Base-by-base conservation (phyloP, 2,329 filamentous ascomycete genomes). In the Pseudopyrenochaeta lycopersici region DNA sequence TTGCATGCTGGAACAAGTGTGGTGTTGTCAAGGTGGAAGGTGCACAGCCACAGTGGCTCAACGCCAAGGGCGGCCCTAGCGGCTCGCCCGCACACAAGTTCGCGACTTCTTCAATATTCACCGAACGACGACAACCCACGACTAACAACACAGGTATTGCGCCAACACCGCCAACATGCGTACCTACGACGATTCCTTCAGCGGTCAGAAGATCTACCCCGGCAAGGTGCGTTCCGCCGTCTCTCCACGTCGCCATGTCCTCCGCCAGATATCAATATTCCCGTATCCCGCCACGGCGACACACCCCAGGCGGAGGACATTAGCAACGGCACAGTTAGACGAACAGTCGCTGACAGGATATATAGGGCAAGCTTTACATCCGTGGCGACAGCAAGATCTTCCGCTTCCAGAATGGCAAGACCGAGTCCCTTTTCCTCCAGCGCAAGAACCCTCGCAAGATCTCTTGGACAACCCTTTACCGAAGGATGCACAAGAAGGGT, bases 361-460 rank as follows among this genome's bases (percentile, higher is more conserved):
- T 49, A 64, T 80, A 98, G 95, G 95, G 95, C 86, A 98, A 98
- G 88, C 90, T 99, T 85, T 99, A 94, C 86, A 86, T 99, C 88
- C 92, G 95, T 83, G 93, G 94, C 80, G 95, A 99, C 88, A 96
- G 91, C 92, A 99, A 98, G 88, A 89, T 98, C 87, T 99, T 99
- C 91, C 93, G 95, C 80, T 99, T 99, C 91, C 92, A 97, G 85
- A 97, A 96, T 85, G 92, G 95, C 86, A 99, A 99, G 87, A 94
- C 92, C 84, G 95, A 99, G 86, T 97, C 92, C 72, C 91, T 99
- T 72, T 99, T 99, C 89, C 91, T 98, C 75, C 95, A 99, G 88
- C 94, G 95, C 88, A 99, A 99, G 92, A 99, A 99, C 89, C 95
- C 95, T 81, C 94, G 95, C 83, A 92, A 94, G 81, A 98, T 99